These are phyloP conservation scores for Dacryopinax primogenitus DNA, from an alignment of 768 basidiomycete genomes.

Conservation along the genomic window DNA sequence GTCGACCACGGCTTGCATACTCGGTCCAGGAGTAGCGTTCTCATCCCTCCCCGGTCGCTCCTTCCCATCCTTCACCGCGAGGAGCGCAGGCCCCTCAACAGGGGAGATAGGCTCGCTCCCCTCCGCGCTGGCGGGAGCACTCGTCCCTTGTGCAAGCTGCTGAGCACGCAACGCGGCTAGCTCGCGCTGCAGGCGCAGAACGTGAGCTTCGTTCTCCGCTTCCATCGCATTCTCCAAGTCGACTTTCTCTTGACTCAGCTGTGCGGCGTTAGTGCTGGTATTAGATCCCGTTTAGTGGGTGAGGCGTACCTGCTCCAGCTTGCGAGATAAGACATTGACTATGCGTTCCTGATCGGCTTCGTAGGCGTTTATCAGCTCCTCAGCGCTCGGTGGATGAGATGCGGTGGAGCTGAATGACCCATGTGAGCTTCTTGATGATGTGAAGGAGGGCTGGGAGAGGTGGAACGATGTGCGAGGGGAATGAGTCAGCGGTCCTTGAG, in stretches of 20 bases:
- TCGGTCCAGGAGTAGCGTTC: constrained; percentile 25
- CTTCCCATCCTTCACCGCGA: too few species aligned
- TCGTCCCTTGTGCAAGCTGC: constrained; percentile 40
- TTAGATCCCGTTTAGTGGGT: neutral
- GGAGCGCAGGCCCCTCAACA: constrained; percentile 23
- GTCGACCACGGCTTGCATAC: constrained; percentile 51
- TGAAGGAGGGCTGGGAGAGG: neutral
- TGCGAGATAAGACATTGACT: constrained; percentile 67
- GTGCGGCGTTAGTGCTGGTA: neutral
- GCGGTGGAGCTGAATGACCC: too few species aligned
- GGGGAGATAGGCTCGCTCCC: constrained; percentile 6
- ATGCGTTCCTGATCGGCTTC: constrained; percentile 86
- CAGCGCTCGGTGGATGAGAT: constrained; percentile 33
- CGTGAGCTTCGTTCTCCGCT: constrained; percentile 76
- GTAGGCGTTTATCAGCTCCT: constrained; percentile 75
- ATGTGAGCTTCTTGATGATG: too few species aligned
- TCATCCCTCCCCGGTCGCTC: too few species aligned
- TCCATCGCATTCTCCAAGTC: constrained; percentile 68
- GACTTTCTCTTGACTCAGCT: constrained; percentile 79
- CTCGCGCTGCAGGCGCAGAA: constrained; percentile 61
- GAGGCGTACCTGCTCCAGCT: constrained; percentile 59
- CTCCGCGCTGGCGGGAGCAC: constrained; percentile 19
- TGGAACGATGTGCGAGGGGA: neutral
- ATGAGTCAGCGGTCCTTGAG: neutral
- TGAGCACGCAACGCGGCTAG: constrained; percentile 49